Base-by-base conservation (phyloP, 352 stramenopile genomes). In the Phytophthora cryptogea region DNA sequence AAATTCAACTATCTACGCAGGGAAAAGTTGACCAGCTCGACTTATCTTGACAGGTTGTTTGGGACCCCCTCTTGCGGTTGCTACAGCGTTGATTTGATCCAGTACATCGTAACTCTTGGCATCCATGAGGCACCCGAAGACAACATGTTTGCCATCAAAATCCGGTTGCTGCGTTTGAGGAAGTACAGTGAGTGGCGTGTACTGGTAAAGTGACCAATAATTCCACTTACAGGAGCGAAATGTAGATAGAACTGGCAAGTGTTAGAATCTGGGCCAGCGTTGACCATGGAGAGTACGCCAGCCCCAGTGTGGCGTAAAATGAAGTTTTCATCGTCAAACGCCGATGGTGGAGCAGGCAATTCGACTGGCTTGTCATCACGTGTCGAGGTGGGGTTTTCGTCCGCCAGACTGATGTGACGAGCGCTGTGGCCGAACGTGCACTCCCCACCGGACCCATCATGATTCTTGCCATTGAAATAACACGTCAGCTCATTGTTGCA, bases 261-360 rank as follows among this genome's bases (percentile, higher is more conserved):
- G 73, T 99, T 99, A 0, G 94, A 97, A 79, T 99, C 76, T 1
- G 83, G 87, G 2, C 97, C 97, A 9, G 84, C 78, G 70, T 99
- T 99, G 14, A 87, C 95, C 94, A 98, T 98, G 35, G 86, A 96
- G 11, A 99, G 68, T 13, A 96, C 84, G 16, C 94, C 95, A 0
- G 84, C 63, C 4, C 85, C 77, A 27, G 75, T 80, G 76, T 99
- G 97, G 26, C 62, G 66, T 8, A 98, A 76, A 48, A 90, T 78
- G 62, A 99, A 99, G 68, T 98, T 98, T 68, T 98, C 89, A 72
- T 99, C 96, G 3, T 72, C 62, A 74, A 99, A 99, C 5, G 50
- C 59, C 31, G 51, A 63, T 16, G 55, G 42, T 33, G 16, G 16
- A 32, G 27, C 6, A 16, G 58, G 72, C 13, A 46, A 42, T 17